Evolutionary conservation across 768 basidiomycete species (phyloP).

Genomic region (Floccularia luteovirens): DNA sequence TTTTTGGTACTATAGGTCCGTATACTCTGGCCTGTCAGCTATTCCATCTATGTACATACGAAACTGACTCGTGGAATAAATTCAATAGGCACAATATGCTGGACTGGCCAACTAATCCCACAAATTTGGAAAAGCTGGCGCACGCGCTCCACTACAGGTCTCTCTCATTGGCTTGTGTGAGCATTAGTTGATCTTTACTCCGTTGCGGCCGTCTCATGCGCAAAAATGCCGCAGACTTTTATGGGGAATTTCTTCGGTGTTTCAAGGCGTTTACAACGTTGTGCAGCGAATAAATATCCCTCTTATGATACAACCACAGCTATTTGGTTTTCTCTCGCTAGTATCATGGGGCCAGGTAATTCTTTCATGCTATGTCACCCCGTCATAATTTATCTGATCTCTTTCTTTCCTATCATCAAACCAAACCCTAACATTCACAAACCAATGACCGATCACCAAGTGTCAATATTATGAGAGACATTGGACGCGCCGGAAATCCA

Average conservation of each 20-base stretch:
- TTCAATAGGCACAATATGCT: constrained; percentile 49
- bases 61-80: not conserved
- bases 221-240: constrained; percentile 31
- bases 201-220: not conserved
- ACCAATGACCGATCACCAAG: too few species aligned
- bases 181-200: constrained; percentile 7
- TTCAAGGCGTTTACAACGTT: constrained; percentile 64
- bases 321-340: constrained; percentile 53
- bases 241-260: constrained; percentile 53
- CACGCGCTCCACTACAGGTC: constrained; percentile 57
- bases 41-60: not conserved
- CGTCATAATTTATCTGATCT: not conserved
- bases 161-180: constrained; percentile 63
- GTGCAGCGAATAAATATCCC: constrained; percentile 64
- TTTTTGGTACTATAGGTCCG: constrained; percentile 59
- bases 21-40: constrained; percentile 2
- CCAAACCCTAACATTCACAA: too few species aligned
- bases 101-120: constrained; percentile 62
- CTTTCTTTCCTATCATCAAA: too few species aligned
- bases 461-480: constrained; percentile 57
- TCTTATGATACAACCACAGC: constrained; percentile 59
- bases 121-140: constrained; percentile 71
- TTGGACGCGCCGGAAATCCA: constrained; percentile 25
- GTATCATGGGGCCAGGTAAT: constrained; percentile 62
- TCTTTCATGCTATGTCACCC: not conserved